Base-by-base conservation (phyloP, 495 filamentous ascomycete species). In the Venustampulla echinocandica region DNA sequence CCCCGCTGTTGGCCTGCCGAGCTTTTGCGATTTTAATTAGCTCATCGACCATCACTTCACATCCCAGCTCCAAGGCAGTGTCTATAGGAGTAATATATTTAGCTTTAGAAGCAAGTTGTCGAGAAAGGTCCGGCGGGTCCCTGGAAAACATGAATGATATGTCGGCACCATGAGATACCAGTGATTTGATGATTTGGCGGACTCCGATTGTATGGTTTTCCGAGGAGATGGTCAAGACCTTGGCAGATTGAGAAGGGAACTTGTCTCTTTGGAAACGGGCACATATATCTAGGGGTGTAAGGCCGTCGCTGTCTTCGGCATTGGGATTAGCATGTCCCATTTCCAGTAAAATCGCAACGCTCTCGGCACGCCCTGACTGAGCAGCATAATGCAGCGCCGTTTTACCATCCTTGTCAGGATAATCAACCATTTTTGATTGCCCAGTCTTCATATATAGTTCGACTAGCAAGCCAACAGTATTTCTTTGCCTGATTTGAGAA, bases 351-450 rank as follows among this genome's bases (percentile, higher is more conserved):
- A 70, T 43, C 3, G 25, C 38, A 20, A 66, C 61, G 7, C 51
- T 65, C 49, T 69, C 63, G 19, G 40, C 49, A 42, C 62, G 47
- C 13, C 67, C 67, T 10, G 67, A 69, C 7, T 52, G 44, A 53
- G 61, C 64, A 0, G 67, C 68, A n/a, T 62, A 52, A 43, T 62
- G 64, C 1, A 71, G 46, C 0, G 65, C 59, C 0, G 65, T 62
- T 17, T 49, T 20, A 2, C 55, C 54, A 7, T 45, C 14, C 10
- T 51, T 28, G 20, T 56, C 48, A 5, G 27, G 22, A 10, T 50
- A 44, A 47, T 64, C 50, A 36, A 64, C 42, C 35, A 52, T 2
- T 18, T 49, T 9, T 21, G 32, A 25, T 50, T 40, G 20, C 17
- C 38, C 5, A 19, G 46, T 2, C 10, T 48, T 37, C 9, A 22